phyloP scores from a whole-genome alignment of 148 eudicot species.

The Chenopodium berlandieri region DNA sequence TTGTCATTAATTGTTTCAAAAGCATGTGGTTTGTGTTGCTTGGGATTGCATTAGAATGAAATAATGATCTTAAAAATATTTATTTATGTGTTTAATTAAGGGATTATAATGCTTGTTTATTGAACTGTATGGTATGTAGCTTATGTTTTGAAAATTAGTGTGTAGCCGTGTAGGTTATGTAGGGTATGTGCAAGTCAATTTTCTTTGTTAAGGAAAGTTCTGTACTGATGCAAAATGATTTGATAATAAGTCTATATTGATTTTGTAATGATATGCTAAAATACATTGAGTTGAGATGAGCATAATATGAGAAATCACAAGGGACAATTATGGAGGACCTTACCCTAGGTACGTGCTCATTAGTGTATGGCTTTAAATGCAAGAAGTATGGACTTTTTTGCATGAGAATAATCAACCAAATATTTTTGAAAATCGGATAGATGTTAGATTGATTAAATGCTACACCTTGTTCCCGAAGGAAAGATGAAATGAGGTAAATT shows the following conservation, averaged over 20 bases:
- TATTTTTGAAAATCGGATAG: background rate
- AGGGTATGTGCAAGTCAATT: no score
- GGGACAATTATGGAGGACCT: background rate
- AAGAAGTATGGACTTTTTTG: background rate
- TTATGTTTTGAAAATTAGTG: background rate
- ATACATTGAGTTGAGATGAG: background rate
- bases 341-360: background rate
- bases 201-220: background rate
- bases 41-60: background rate
- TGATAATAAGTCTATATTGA: background rate
- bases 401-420: background rate
- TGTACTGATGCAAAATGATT: background rate
- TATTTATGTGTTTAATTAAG: background rate
- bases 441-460: background rate
- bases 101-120: background rate
- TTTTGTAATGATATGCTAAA: background rate
- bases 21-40: background rate
- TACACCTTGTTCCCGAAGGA: background rate
- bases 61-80: background rate
- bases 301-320: background rate
- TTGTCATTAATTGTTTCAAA: background rate
- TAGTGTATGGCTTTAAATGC: background rate
- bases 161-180: background rate
- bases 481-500: background rate
- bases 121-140: background rate